phyloP scores from a whole-genome alignment of 2,329 filamentous ascomycete genomes.

The Mycosphaerelloides madeirae region DNA sequence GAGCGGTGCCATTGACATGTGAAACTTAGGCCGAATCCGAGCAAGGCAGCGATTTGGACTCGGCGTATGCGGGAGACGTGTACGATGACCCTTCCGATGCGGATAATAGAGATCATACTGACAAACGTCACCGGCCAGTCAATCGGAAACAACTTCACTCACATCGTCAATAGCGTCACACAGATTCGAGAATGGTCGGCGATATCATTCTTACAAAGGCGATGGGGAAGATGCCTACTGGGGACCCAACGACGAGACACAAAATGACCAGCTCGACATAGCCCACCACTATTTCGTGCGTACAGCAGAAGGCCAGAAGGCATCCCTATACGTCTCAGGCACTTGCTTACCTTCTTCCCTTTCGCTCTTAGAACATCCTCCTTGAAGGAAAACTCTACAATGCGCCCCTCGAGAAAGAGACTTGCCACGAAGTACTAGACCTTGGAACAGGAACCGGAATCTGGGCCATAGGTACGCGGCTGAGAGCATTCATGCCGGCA shows the following conservation, averaged over 20 bases:
- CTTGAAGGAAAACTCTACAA: slow-evolving; percentile 28
- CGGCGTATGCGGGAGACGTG: slow-evolving; percentile 10
- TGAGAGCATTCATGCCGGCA: too few species aligned
- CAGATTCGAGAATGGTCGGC: slow-evolving; percentile 32
- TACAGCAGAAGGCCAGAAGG: slow-evolving; percentile 3
- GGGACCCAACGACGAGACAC: slow-evolving; percentile 35
- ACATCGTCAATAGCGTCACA: slow-evolving; percentile 16
- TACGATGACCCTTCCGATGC: neutral
- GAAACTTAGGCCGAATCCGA: neutral
- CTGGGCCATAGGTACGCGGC: slow-evolving; percentile 33
- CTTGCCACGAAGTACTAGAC: slow-evolving; percentile 35
- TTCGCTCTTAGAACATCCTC: too few species aligned
- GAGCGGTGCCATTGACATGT: too few species aligned
- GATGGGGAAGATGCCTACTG: slow-evolving; percentile 24
- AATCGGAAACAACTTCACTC: slow-evolving; percentile 9
- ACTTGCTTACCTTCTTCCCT: too few species aligned
- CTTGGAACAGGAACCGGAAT: slow-evolving; percentile 46
- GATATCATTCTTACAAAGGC: slow-evolving; percentile 29
- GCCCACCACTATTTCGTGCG: slow-evolving; percentile 43
- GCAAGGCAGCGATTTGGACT: slow-evolving; percentile 3
- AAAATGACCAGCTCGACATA: slow-evolving; percentile 35
- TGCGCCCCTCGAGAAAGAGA: slow-evolving; percentile 19
- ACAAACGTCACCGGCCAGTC: slow-evolving; percentile 1
- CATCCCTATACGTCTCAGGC: too few species aligned
- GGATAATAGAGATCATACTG: neutral